These are phyloP conservation scores for Phallus indusiatus DNA, from an alignment of 768 basidiomycete genomes.

Conservation along the genomic window DNA sequence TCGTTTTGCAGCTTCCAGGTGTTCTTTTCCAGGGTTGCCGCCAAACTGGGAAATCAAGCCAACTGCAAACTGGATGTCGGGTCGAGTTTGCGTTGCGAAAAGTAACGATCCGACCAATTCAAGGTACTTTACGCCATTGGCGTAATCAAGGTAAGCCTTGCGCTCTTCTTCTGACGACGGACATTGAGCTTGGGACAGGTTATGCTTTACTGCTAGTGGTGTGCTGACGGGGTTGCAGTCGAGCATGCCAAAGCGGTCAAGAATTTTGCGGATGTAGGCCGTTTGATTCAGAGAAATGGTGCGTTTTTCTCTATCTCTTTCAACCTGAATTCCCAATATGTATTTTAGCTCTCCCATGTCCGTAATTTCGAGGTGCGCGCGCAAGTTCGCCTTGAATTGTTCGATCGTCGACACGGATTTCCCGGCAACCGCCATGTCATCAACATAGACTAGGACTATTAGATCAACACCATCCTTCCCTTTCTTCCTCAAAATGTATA, in stretches of 20 bases:
- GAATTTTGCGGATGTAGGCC: constrained; percentile 1
- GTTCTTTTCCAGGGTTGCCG: constrained; percentile 11
- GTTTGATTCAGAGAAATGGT: constrained; percentile 9
- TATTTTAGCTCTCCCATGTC: constrained; percentile 10
- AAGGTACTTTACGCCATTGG: constrained; percentile 9
- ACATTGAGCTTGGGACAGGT: not conserved
- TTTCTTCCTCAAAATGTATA: constrained; percentile 14
- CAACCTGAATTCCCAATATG: constrained; percentile 7
- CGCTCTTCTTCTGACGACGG: not conserved
- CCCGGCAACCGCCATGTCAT: constrained; percentile 7
- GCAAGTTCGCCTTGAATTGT: constrained; percentile 2
- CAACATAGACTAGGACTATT: constrained; percentile 10
- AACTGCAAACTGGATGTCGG: constrained; percentile 32
- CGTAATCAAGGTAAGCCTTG: not conserved
- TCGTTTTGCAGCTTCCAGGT: constrained; percentile 25
- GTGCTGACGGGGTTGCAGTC: not conserved
- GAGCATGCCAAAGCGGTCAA: not conserved
- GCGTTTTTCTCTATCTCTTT: constrained; percentile 1
- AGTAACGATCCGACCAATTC: constrained; percentile 26
- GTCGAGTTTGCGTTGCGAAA: constrained; percentile 19
- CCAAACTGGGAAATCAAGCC: constrained; percentile 13
- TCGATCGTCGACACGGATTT: not conserved
- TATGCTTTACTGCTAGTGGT: not conserved
- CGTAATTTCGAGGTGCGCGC: constrained; percentile 8
- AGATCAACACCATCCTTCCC: constrained; percentile 3